A percentile compares a stretch with the other conserved stretches of the same genome.
Conservation (phyloP, 2,329 filamentous ascomycete species). For the Shiraia bambusicola region DNA sequence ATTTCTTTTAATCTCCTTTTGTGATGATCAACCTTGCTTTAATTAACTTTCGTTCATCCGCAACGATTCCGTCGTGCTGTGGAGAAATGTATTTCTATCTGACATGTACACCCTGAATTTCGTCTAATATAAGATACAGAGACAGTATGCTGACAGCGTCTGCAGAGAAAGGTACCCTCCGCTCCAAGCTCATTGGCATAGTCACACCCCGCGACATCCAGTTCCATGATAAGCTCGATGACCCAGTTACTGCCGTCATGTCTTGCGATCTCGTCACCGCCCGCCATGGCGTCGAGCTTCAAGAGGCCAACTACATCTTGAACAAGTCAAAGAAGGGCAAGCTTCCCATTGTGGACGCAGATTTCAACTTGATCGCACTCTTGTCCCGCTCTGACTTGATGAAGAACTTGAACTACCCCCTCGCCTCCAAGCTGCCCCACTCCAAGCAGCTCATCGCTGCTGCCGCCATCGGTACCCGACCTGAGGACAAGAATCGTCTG, state of each 20-base stretch:
- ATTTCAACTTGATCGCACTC: constrained; percentile 68
- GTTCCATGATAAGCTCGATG: constrained; percentile 76
- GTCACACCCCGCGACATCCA: constrained; percentile 98
- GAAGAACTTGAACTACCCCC: constrained; percentile 97
- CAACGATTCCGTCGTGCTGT: constrained; percentile 85
- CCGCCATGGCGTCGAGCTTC: constrained; percentile 74
- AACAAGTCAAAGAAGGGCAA: constrained; percentile 98
- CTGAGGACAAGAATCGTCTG: constrained; percentile 86
- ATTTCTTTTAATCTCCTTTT: constrained; percentile 24
- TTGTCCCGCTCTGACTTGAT: constrained; percentile 76
- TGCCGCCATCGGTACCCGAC: constrained; percentile 91
- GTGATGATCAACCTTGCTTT: constrained; percentile 73
- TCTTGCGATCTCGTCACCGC: constrained; percentile 92
- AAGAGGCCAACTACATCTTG: constrained; percentile 89
- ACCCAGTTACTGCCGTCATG: constrained; percentile 87
- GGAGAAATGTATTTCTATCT: constrained; percentile 63
- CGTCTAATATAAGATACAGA: neutral
- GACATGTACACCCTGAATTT: constrained; percentile 36
- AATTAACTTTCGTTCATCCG: constrained; percentile 99
- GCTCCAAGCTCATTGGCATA: constrained; percentile 94
- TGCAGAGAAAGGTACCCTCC: constrained; percentile 84
- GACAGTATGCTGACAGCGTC: constrained; percentile 21
- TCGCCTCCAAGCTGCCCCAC: constrained; percentile 92
- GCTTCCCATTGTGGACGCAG: constrained; percentile 83
- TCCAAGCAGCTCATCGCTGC: constrained; percentile 98